Conservation (phyloP, 441 rosid genomes). For the Bocquillonia castaneifolia region DNA sequence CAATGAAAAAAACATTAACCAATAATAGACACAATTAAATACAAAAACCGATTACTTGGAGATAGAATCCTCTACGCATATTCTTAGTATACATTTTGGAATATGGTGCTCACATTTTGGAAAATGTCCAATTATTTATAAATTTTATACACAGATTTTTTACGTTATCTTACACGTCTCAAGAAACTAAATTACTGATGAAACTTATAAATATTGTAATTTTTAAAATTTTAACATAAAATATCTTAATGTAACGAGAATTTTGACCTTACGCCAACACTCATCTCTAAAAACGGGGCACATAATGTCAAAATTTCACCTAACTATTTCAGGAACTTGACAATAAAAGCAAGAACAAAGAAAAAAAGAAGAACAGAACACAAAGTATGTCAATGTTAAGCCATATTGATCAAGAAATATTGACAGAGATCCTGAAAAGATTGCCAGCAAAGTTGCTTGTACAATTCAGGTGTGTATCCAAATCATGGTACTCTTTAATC, state of each 20-base stretch:
- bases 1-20: not conserved
- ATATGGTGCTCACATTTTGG: not conserved
- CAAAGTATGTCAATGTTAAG: conserved; percentile 2
- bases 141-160: not conserved
- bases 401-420: conserved; percentile 15
- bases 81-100: not conserved
- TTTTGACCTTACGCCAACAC: too few relatives aligned
- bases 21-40: not conserved
- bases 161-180: too few relatives aligned
- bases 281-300: too few relatives aligned
- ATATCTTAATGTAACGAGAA: too few relatives aligned
- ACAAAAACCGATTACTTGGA: not conserved
- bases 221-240: too few relatives aligned
- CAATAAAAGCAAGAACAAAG: not conserved
- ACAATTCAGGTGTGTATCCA: conserved; percentile 27
- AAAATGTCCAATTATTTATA: not conserved
- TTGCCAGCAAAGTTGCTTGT: conserved; percentile 20
- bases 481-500: conserved; percentile 29
- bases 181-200: not conserved
- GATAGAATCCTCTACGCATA: not conserved
- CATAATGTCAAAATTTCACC: not conserved
- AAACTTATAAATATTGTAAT: too few relatives aligned
- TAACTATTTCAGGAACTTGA: not conserved
- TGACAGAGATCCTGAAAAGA: conserved; percentile 22
- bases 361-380: not conserved